phyloP scores from a whole-genome alignment of 176 grass and related monocot genomes.

The Oryza officinalis region DNA sequence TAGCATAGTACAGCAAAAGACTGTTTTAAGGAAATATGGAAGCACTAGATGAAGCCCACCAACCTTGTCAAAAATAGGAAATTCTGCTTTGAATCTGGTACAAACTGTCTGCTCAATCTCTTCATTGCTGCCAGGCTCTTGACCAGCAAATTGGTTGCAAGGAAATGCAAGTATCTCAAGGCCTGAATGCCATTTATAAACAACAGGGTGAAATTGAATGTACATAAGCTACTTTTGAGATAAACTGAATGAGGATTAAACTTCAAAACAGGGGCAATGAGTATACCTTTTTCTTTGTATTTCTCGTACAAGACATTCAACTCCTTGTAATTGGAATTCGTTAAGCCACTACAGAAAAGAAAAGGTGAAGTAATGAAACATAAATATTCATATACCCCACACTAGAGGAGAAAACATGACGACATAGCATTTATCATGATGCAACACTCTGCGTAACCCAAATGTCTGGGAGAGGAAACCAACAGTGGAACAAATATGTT shows the following conservation, averaged over 20 bases:
- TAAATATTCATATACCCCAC: background rate
- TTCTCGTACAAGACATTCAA: conserved; percentile 72
- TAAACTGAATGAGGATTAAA: background rate
- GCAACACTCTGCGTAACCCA: background rate
- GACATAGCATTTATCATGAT: background rate
- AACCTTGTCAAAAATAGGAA: conserved; percentile 83
- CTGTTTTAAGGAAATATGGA: background rate
- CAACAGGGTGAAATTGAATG: background rate
- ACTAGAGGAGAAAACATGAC: background rate
- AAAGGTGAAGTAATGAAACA: conserved; percentile 4
- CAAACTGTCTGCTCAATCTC: conserved; percentile 68
- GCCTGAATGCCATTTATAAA: conserved; percentile 15
- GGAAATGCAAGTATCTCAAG: conserved; percentile 84
- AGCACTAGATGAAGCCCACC: background rate
- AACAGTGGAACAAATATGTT: background rate
- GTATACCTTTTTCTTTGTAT: conserved; percentile 57
- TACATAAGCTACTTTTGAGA: background rate
- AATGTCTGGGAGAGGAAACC: background rate
- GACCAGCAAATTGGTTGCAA: conserved; percentile 74
- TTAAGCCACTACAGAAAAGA: conserved; percentile 54
- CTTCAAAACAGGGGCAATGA: background rate
- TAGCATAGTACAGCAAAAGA: background rate
- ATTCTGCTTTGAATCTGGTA: conserved; percentile 68
- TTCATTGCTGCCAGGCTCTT: conserved; percentile 75
- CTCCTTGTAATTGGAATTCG: conserved; percentile 77